Percentiles rank a stretch among this genome's conserved stretches.
phyloP scores from a whole-genome alignment of 2,329 filamentous ascomycete species.

The Exutisphaerella laricina region DNA sequence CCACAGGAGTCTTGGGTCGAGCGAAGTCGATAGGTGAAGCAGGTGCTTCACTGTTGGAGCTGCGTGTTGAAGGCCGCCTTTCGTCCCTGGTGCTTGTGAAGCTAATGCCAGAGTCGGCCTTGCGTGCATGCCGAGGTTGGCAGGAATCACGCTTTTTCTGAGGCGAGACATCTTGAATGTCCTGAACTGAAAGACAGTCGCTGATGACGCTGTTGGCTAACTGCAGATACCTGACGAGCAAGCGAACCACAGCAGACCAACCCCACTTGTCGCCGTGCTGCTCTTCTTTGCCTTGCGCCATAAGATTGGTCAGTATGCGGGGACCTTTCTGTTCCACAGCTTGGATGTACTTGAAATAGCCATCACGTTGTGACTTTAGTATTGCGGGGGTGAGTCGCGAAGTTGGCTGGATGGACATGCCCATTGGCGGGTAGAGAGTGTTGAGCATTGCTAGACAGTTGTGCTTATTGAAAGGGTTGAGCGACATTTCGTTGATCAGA shows the following conservation, averaged over 20 bases:
- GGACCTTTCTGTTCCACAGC: constrained; percentile 53
- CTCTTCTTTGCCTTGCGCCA: constrained; percentile 47
- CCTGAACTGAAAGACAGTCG: constrained; percentile 50
- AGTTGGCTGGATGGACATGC: constrained; percentile 44
- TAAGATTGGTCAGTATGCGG: constrained; percentile 48
- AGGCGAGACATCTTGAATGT: constrained; percentile 35
- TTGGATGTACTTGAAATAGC: constrained; percentile 58
- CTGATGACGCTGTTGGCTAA: constrained; percentile 57
- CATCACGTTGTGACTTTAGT: constrained; percentile 53
- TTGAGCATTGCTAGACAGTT: constrained; percentile 65
- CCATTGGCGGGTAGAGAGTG: constrained; percentile 56
- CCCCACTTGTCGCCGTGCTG: constrained; percentile 46
- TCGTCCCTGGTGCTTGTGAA: constrained; percentile 40
- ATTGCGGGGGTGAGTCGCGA: constrained; percentile 48
- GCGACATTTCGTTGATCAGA: constrained; percentile 59
- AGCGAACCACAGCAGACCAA: constrained; percentile 47
- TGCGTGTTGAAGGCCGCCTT: constrained; percentile 19
- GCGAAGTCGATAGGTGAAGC: constrained; percentile 19
- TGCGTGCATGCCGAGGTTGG: constrained; percentile 44
- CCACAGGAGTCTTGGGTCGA: constrained; percentile 33
- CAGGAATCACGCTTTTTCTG: constrained; percentile 15
- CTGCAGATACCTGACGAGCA: constrained; percentile 54
- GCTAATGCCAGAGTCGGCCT: constrained; percentile 60
- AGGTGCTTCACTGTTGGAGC: constrained; percentile 21
- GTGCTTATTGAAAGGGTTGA: constrained; percentile 57